phyloP scores from a whole-genome alignment of 345 rosid species.

The Salix arbutifolia region DNA sequence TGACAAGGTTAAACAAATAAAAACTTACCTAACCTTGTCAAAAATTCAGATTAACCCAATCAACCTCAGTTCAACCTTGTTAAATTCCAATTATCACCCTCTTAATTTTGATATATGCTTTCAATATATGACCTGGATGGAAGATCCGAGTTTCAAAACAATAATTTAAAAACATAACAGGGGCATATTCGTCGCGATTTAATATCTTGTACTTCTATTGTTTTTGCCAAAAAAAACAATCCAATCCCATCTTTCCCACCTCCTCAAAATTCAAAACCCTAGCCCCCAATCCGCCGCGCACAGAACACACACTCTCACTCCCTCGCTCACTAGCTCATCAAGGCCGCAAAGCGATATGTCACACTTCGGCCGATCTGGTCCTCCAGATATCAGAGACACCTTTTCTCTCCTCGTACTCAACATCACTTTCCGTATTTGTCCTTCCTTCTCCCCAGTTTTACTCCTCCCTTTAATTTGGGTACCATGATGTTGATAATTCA shows the following conservation, averaged over 20 bases:
- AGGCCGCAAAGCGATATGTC: slow-evolving; percentile 30
- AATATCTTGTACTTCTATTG: not conserved
- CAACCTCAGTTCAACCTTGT: too few relatives aligned
- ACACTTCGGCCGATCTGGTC: slow-evolving; percentile 55
- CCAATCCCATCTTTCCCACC: not conserved
- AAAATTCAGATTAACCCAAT: too few relatives aligned
- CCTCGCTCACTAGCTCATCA: not conserved
- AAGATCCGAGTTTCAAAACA: too few relatives aligned
- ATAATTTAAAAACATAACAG: too few relatives aligned
- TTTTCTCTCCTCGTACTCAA: slow-evolving; percentile 72
- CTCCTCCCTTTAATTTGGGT: not conserved
- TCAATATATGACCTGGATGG: too few relatives aligned
- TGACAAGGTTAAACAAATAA: too few relatives aligned
- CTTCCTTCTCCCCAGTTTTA: not conserved
- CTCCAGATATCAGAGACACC: slow-evolving; percentile 55
- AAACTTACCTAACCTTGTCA: too few relatives aligned
- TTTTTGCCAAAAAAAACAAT: not conserved
- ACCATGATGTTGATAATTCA: not conserved
- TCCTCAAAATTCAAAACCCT: not conserved
- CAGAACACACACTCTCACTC: not conserved
- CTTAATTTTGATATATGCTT: too few relatives aligned
- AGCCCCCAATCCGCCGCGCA: slow-evolving; percentile 6
- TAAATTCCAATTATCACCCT: too few relatives aligned
- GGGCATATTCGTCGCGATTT: too few relatives aligned
- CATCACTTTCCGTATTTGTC: slow-evolving; percentile 62